Evolutionary conservation across 2,329 filamentous ascomycete genomes (phyloP), one percentile per base, ranked within the genome.

Genomic region (Fusarium sterilihyphosum): DNA sequence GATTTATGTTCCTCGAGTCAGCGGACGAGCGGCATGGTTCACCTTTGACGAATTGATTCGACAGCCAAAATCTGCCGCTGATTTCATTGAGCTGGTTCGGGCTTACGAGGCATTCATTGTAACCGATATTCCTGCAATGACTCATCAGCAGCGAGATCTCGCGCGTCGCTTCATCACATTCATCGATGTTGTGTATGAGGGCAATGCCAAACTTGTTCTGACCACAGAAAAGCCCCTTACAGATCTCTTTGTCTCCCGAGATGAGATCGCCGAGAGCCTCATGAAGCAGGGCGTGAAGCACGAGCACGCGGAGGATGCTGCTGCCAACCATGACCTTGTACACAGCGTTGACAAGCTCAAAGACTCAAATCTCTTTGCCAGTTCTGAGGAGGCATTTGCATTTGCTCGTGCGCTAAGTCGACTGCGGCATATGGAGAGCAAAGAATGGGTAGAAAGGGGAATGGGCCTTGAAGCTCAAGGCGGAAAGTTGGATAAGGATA

Each of bases 121-220:
- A 16, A 98, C 95, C 0, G 93, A 95, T 59, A 92, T 98, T 3
- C 96, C 96, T 0, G 94, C 92, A 11, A 98, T 99, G 96, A 96
- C 92, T 46, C 90, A 94, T 74, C 90, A 91, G 62, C 91, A 95
- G 79, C 91, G 96, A 26, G 96, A 99, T 84, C 88, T 98, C 44
- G 96, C 96, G 0, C 87, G 96, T 18, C 89, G 96, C 10, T 98
- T 99, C 83, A 99, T 99, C 81, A 99, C 96, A 0, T 98, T 99
- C 78, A 94, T 99, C 74, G 96, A 99, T 81, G 96, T 96, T 11
- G 92, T 98, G 9, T 99, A 99, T 80, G 96, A 99, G 83, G 88
- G 88, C 35, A 90, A 96, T 82, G 95, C 95, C n/a, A 98, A 98
- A 84, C 89, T 99, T 13, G 96, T 98, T 22, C 89, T 99, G 64